phyloP scores from a whole-genome alignment of 2,329 filamentous ascomycete genomes.

The Venturia aucupariae region DNA sequence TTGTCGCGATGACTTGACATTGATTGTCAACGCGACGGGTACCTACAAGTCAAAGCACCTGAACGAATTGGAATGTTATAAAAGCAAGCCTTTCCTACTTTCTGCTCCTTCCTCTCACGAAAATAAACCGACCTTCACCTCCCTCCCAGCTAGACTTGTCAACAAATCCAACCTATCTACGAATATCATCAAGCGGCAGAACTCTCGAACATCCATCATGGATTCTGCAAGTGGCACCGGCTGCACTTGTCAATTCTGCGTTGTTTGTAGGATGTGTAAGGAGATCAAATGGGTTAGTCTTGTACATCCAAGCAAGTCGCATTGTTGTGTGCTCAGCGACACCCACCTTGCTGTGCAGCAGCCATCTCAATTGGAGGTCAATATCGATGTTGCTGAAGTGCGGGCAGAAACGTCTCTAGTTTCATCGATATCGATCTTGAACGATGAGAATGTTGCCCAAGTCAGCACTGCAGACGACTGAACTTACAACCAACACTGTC shows the following conservation, averaged over 20 bases:
- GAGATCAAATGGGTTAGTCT: constrained; percentile 3
- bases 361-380: neutral
- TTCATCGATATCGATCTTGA: too few species aligned
- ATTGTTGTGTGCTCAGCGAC: too few species aligned
- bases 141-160: neutral
- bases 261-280: neutral
- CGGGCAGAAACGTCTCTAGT: neutral
- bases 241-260: neutral
- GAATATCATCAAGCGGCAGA: neutral
- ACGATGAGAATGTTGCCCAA: too few species aligned
- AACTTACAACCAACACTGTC: neutral
- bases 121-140: neutral
- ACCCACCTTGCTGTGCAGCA: too few species aligned
- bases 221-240: neutral
- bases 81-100: neutral
- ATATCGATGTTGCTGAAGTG: neutral
- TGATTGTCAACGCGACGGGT: neutral
- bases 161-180: neutral
- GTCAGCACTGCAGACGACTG: too few species aligned
- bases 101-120: neutral
- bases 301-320: too few species aligned
- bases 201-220: neutral
- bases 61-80: too few species aligned
- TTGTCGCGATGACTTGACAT: neutral
- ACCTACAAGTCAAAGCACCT: too few species aligned